Evolutionary conservation across 176 grass and related monocot genomes (phyloP).

Genomic region (Carex littledalei): DNA sequence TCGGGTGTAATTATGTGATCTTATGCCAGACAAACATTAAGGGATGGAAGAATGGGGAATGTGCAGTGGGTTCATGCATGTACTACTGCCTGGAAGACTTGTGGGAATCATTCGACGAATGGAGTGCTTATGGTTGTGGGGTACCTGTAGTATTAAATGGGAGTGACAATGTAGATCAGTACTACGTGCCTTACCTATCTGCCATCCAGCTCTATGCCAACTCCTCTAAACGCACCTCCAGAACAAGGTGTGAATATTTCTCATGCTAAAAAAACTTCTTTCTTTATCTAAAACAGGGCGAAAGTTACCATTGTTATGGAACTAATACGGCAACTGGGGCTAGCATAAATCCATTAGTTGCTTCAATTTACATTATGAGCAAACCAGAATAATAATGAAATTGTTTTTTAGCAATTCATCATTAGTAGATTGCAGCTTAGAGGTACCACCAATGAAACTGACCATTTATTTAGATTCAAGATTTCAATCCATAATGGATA

Average conservation of each 20-base stretch:
- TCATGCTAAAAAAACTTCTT: neutral
- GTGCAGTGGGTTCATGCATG: constrained; percentile 24
- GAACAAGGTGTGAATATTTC: constrained; percentile 45
- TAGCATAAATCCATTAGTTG: neutral
- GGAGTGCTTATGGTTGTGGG: constrained; percentile 94
- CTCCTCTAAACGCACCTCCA: constrained; percentile 37
- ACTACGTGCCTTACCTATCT: constrained; percentile 95
- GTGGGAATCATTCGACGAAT: constrained; percentile 94
- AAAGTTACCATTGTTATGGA: neutral
- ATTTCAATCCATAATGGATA: neutral
- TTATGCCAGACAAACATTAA: constrained; percentile 42
- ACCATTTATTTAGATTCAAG: neutral
- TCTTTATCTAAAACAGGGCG: neutral
- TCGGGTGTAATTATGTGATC: neutral
- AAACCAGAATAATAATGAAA: neutral
- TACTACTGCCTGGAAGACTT: constrained; percentile 83
- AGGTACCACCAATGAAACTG: neutral
- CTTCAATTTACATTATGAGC: neutral
- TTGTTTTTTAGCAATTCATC: neutral
- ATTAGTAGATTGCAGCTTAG: neutral
- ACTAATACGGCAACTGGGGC: neutral
- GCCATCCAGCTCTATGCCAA: constrained; percentile 74
- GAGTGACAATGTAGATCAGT: constrained; percentile 69
- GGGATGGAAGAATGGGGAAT: constrained; percentile 40
- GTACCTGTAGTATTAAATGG: constrained; percentile 86